phyloP scores from a whole-genome alignment of 345 rosid species.

The Corchorus capsularis region DNA sequence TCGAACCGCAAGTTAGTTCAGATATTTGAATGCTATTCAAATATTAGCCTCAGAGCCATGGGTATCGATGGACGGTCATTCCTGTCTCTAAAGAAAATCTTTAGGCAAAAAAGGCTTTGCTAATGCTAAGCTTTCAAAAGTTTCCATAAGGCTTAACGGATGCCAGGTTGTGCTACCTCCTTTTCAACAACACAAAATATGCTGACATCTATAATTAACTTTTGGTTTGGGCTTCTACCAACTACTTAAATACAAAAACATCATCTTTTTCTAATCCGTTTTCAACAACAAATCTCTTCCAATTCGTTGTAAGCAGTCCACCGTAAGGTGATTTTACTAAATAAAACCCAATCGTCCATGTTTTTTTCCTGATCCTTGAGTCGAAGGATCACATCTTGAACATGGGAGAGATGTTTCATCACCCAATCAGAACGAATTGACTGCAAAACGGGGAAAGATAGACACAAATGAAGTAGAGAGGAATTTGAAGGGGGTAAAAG shows the following conservation, averaged over 20 bases:
- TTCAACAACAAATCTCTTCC: background rate
- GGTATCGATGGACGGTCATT: constrained; percentile 27
- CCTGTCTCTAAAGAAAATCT: too few relatives aligned
- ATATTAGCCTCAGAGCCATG: constrained; percentile 43
- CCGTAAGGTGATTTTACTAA: too few relatives aligned
- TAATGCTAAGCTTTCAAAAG: too few relatives aligned
- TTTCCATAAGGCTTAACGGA: too few relatives aligned
- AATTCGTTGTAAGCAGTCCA: background rate
- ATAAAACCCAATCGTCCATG: background rate
- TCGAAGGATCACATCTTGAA: background rate
- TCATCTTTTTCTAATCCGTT: background rate
- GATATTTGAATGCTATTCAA: constrained; percentile 45
- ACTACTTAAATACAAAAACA: background rate
- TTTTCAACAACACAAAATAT: background rate
- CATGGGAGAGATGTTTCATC: too few relatives aligned
- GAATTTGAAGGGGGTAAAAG: too few relatives aligned
- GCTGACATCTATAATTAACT: background rate
- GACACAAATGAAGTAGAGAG: too few relatives aligned
- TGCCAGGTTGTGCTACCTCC: background rate
- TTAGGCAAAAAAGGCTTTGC: too few relatives aligned
- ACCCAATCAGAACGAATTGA: too few relatives aligned
- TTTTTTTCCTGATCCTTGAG: background rate
- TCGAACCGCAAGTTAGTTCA: constrained; percentile 29
- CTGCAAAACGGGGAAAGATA: too few relatives aligned
- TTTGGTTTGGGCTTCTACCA: background rate